These are phyloP conservation scores for Narthecium ossifragum DNA, from an alignment of 106 monocot genomes.

Conservation along the genomic window DNA sequence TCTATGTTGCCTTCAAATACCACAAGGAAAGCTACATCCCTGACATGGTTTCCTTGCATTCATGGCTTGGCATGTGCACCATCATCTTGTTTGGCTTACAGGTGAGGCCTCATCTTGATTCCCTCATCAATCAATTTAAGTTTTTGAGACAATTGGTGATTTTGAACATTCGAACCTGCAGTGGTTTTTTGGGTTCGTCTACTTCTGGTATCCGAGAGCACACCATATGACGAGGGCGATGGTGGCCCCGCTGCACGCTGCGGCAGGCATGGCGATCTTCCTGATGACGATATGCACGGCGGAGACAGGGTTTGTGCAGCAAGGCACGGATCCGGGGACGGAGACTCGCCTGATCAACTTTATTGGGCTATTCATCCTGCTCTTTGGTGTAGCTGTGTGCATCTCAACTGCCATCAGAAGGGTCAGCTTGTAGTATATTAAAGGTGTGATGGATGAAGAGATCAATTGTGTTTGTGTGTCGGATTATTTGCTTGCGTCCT, in stretches of 20 bases:
- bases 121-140: neutral
- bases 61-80: constrained; percentile 81
- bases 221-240: constrained; percentile 25
- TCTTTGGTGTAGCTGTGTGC: constrained; percentile 64
- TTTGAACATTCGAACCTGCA: constrained; percentile 14
- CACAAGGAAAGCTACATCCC: constrained; percentile 24
- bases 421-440: constrained; percentile 7
- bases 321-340: constrained; percentile 15
- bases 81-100: constrained; percentile 65
- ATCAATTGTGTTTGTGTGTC: no score
- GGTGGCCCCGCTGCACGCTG: constrained; percentile 42
- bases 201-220: constrained; percentile 60
- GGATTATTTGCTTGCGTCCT: no score
- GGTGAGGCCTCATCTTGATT: constrained; percentile 17
- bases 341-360: constrained; percentile 69
- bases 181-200: constrained; percentile 76
- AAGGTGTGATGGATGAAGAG: no score
- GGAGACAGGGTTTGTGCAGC: constrained; percentile 63
- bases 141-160: neutral
- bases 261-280: constrained; percentile 60
- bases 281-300: constrained; percentile 70
- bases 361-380: constrained; percentile 59
- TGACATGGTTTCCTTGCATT: constrained; percentile 62
- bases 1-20: constrained; percentile 48
- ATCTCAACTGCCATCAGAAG: constrained; percentile 39